Percentiles rank a stretch among this genome's conserved stretches.
Evolutionary conservation across 75 land plant genomes (phyloP).

Genomic region (Larix kaempferi): DNA sequence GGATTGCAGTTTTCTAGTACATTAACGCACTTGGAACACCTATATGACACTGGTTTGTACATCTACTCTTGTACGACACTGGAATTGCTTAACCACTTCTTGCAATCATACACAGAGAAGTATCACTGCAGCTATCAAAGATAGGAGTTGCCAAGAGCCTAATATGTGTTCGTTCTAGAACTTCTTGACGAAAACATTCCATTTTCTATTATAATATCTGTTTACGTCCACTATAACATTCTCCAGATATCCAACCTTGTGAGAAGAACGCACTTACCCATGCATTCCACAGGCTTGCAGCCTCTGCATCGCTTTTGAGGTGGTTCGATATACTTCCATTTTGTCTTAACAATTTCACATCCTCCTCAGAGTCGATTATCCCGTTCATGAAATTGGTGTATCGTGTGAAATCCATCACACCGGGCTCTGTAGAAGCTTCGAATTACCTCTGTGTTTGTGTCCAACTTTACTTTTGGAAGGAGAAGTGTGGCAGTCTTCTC

Average conservation of each 20-base stretch:
- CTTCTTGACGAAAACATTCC: slow-evolving; percentile 26
- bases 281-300: slow-evolving; percentile 47
- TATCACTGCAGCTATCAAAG: slow-evolving; percentile 23
- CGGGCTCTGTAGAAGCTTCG: slow-evolving; percentile 29
- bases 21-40: too few relatives aligned
- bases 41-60: too few relatives aligned
- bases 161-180: slow-evolving; percentile 24
- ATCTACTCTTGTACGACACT: too few relatives aligned
- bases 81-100: not conserved
- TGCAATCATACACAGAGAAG: slow-evolving; percentile 31
- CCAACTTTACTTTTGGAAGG: slow-evolving; percentile 36
- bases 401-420: slow-evolving; percentile 38
- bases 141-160: slow-evolving; percentile 34
- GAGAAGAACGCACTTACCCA: slow-evolving; percentile 41
- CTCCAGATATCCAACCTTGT: slow-evolving; percentile 29
- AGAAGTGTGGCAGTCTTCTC: slow-evolving; percentile 15
- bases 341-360: slow-evolving; percentile 39
- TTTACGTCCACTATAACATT: slow-evolving; percentile 49
- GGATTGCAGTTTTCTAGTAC: too few relatives aligned
- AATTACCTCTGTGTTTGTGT: slow-evolving; percentile 37
- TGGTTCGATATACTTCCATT: slow-evolving; percentile 31
- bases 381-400: slow-evolving; percentile 71
- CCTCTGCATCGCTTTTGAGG: slow-evolving; percentile 53
- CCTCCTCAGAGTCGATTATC: slow-evolving; percentile 49
- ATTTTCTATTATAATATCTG: slow-evolving; percentile 22